A percentile compares a stretch with the other conserved stretches of the same genome.
Evolutionary conservation across 2,329 filamentous ascomycete species (phyloP).

Genomic region (Colletotrichum sublineola): DNA sequence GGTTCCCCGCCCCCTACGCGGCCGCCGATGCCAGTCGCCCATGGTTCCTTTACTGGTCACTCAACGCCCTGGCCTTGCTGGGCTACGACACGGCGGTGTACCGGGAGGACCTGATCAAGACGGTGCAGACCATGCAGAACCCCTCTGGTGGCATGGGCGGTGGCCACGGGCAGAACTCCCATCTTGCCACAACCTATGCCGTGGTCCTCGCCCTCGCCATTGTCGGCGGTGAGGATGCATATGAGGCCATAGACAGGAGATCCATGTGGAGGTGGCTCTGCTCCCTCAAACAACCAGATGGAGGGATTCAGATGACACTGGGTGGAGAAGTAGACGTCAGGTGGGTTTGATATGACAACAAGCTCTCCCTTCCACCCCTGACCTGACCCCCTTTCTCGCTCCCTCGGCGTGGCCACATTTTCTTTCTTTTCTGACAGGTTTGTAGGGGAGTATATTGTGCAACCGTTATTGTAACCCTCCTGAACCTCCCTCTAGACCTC

Average conservation of each 20-base stretch:
- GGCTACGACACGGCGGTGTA: constrained; percentile 80
- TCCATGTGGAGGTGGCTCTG: constrained; percentile 94
- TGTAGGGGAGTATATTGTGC: constrained; percentile 91
- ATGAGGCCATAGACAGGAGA: constrained; percentile 82
- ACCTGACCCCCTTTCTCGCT: not conserved
- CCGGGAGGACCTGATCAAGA: constrained; percentile 77
- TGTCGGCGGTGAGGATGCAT: constrained; percentile 80
- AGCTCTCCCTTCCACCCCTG: not conserved
- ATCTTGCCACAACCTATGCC: constrained; percentile 91
- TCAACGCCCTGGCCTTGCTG: constrained; percentile 80
- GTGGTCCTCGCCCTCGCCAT: constrained; percentile 82
- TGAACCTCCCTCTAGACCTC: constrained; percentile 85
- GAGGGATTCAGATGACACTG: constrained; percentile 88
- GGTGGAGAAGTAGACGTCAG: constrained; percentile 94
- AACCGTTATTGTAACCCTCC: constrained; percentile 83
- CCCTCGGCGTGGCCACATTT: not conserved
- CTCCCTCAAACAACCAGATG: constrained; percentile 85
- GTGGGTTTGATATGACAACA: constrained; percentile 59
- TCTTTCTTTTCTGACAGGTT: constrained; percentile 40
- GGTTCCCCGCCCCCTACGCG: constrained; percentile 78
- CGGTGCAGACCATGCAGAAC: constrained; percentile 87
- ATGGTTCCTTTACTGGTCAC: constrained; percentile 95
- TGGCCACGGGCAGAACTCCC: constrained; percentile 90
- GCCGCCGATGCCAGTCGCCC: constrained; percentile 88
- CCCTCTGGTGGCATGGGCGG: constrained; percentile 88